Percentiles rank a stretch among this genome's conserved stretches.
phyloP scores from a whole-genome alignment of 2,329 filamentous ascomycete species.

The Colletotrichum lentis region DNA sequence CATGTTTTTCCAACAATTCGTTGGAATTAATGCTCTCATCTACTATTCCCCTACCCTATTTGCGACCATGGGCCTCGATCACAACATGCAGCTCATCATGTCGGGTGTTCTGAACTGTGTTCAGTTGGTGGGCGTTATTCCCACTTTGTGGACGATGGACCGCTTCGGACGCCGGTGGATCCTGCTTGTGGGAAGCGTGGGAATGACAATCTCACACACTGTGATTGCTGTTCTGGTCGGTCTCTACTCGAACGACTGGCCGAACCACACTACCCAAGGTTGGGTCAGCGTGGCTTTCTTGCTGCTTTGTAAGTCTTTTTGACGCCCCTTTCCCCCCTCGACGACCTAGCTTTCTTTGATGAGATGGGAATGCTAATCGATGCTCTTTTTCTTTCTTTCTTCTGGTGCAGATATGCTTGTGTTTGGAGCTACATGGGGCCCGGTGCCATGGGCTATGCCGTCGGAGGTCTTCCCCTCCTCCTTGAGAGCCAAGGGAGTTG shows the following conservation, averaged over 20 bases:
- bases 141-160: slow-evolving; percentile 59
- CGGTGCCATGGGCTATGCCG: slow-evolving; percentile 53
- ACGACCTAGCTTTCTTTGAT: too few relatives aligned
- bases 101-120: slow-evolving; percentile 53
- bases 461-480: slow-evolving; percentile 52
- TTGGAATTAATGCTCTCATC: slow-evolving; percentile 48
- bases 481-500: slow-evolving; percentile 43
- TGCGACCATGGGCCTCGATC: slow-evolving; percentile 48
- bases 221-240: slow-evolving; percentile 62
- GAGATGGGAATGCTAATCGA: neutral
- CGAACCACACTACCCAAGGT: slow-evolving; percentile 55
- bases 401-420: slow-evolving; percentile 64
- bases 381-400: neutral
- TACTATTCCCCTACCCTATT: slow-evolving; percentile 59
- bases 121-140: slow-evolving; percentile 57
- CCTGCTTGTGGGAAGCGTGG: slow-evolving; percentile 56
- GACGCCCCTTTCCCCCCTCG: too few relatives aligned
- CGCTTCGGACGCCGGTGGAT: slow-evolving; percentile 55
- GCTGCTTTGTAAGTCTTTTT: slow-evolving; percentile 8
- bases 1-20: slow-evolving; percentile 64
- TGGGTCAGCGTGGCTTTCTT: slow-evolving; percentile 61
- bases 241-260: slow-evolving; percentile 58
- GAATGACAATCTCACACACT: slow-evolving; percentile 59
- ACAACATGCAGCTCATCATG: slow-evolving; percentile 50
- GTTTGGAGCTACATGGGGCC: slow-evolving; percentile 67